phyloP scores from a whole-genome alignment of 129 eudicot species.

The Smallanthus sonchifolius region DNA sequence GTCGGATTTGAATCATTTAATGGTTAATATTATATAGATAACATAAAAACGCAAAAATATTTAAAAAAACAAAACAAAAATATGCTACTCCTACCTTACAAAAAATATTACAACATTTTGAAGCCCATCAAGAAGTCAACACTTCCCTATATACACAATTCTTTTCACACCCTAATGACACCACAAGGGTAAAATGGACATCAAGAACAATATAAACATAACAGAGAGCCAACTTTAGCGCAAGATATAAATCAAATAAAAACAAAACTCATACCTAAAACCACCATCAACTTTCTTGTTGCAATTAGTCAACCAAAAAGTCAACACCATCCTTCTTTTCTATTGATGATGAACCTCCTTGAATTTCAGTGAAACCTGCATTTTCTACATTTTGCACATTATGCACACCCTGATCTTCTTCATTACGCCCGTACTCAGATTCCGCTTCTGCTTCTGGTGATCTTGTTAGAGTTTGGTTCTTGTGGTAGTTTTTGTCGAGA shows the following conservation, averaged over 20 bases:
- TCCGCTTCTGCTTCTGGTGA: conserved; percentile 21
- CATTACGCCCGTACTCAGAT: conserved; percentile 20
- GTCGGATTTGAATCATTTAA: background rate
- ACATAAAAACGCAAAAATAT: background rate
- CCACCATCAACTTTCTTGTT: conserved; percentile 5
- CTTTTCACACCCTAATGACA: conserved; percentile 24
- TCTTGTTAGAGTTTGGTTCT: conserved; percentile 8
- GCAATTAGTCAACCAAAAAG: conserved; percentile 44
- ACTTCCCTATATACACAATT: conserved; percentile 38
- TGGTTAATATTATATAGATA: background rate
- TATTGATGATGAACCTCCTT: conserved; percentile 10
- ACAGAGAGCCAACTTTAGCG: conserved; percentile 20
- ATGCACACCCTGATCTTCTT: conserved; percentile 31
- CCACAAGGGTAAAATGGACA: conserved; percentile 26
- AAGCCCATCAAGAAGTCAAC: conserved; percentile 24
- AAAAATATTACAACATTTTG: conserved; percentile 29
- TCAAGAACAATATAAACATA: conserved; percentile 12
- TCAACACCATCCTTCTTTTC: conserved; percentile 32
- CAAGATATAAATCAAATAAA: conserved; percentile 10
- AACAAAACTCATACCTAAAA: conserved; percentile 18
- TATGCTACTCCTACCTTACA: conserved; percentile 5
- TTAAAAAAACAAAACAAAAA: background rate
- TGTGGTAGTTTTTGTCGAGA: conserved; percentile 10
- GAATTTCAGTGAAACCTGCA: conserved; percentile 10
- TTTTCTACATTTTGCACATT: conserved; percentile 17